These are phyloP conservation scores for Polyplosphaeria fusca DNA, from an alignment of 495 filamentous ascomycete species.

Conservation along the genomic window DNA sequence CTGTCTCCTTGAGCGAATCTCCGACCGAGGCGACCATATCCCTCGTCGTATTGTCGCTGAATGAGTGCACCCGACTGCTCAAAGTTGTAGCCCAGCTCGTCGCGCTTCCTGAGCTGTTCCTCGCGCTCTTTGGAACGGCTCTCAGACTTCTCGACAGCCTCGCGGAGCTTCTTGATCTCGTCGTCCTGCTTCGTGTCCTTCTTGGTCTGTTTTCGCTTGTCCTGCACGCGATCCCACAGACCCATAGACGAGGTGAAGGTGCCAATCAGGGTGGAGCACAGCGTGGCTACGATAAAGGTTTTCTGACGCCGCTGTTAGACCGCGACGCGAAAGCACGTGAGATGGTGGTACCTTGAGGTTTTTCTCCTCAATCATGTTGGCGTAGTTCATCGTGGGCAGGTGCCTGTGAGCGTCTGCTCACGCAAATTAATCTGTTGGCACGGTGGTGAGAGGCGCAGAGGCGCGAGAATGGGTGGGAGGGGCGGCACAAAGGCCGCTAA, in stretches of 20 bases:
- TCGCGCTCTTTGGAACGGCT: conserved; percentile 14
- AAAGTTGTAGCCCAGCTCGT: conserved; percentile 24
- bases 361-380: conserved; percentile 40
- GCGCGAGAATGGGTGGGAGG: too few species aligned
- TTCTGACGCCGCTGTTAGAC: conserved; percentile 21
- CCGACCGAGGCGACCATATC: conserved; percentile 32
- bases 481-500: neutral
- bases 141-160: conserved; percentile 29
- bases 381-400: conserved; percentile 28
- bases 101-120: conserved; percentile 1
- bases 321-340: neutral
- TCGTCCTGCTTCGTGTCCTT: conserved; percentile 34
- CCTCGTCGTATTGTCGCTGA: conserved; percentile 34
- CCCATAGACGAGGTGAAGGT: conserved; percentile 38
- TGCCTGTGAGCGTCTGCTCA: neutral
- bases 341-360: conserved; percentile 34
- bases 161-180: conserved; percentile 50
- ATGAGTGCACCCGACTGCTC: conserved; percentile 32
- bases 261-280: conserved; percentile 37
- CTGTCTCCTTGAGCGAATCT: conserved; percentile 36
- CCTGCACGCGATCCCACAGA: conserved; percentile 32
- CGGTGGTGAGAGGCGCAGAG: too few species aligned
- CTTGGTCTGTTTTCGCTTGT: conserved; percentile 32
- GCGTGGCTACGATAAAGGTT: conserved; percentile 40
- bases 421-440: too few species aligned